phyloP scores from a whole-genome alignment of 1,284 basidiomycete species.

The Meira nashicola region DNA sequence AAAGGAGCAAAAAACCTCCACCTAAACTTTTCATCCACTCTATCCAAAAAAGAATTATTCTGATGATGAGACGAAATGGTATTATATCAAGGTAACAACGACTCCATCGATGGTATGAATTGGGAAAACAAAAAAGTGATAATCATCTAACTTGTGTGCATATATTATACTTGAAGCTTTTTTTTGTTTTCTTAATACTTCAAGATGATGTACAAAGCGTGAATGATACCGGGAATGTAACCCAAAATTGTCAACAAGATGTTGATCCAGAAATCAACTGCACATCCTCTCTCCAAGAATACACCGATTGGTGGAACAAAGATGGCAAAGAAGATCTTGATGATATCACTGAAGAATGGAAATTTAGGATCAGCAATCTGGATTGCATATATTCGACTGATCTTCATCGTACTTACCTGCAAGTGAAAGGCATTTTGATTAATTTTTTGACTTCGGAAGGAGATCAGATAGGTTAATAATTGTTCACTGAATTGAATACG shows the following conservation, averaged over 20 bases:
- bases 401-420: conserved; percentile 12
- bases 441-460: too few relatives aligned
- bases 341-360: conserved; percentile 2
- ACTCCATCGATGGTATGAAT: too few relatives aligned
- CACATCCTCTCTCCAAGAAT: conserved; percentile 32
- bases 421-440: conserved; percentile 43
- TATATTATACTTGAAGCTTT: too few relatives aligned
- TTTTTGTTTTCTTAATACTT: conserved; percentile 29
- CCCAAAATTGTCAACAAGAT: conserved; percentile 43
- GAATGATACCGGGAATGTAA: conserved; percentile 41
- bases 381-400: background rate
- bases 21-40: too few relatives aligned
- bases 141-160: too few relatives aligned
- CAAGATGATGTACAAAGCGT: conserved; percentile 47
- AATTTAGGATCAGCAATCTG: background rate
- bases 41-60: too few relatives aligned
- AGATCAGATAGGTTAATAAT: too few relatives aligned
- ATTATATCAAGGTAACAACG: too few relatives aligned
- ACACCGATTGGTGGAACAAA: conserved; percentile 34
- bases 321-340: conserved; percentile 25
- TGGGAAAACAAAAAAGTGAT: too few relatives aligned
- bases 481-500: too few relatives aligned
- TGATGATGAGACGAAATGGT: too few relatives aligned
- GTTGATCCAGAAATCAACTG: conserved; percentile 22
- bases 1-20: too few relatives aligned